phyloP scores from a whole-genome alignment of 345 rosid genomes.

The Salix suchowensis region DNA sequence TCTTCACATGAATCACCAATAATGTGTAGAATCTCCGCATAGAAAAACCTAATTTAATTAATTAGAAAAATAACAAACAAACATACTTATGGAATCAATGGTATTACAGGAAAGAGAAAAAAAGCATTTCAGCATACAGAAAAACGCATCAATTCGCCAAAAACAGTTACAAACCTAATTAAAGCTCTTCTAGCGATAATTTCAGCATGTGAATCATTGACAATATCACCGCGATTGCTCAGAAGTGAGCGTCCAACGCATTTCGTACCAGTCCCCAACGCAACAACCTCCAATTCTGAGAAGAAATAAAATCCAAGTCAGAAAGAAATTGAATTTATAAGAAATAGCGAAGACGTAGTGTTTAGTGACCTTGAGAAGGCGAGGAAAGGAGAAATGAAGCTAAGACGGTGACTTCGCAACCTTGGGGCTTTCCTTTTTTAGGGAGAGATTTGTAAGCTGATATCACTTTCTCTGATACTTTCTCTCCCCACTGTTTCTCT shows the following conservation, averaged over 20 bases:
- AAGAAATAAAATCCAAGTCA: neutral
- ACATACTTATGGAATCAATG: no score
- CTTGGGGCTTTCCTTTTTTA: constrained; percentile 93
- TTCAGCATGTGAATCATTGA: constrained; percentile 91
- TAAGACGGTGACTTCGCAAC: constrained; percentile 73
- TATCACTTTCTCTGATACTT: constrained; percentile 50
- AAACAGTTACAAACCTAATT: constrained; percentile 37
- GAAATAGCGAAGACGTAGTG: neutral
- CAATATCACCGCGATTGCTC: constrained; percentile 68
- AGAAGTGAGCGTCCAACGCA: constrained; percentile 59
- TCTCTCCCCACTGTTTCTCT: constrained; percentile 42
- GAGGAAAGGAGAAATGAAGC: constrained; percentile 80
- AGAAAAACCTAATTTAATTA: constrained; percentile 53
- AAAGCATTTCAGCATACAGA: neutral
- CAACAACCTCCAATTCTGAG: constrained; percentile 60
- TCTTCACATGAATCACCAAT: constrained; percentile 5
- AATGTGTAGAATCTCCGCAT: constrained; percentile 52
- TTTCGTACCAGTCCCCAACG: constrained; percentile 87
- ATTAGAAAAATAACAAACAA: neutral
- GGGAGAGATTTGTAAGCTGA: constrained; percentile 54
- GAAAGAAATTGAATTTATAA: no score
- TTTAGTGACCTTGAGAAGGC: constrained; percentile 53
- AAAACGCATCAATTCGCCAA: neutral
- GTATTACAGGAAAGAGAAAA: no score
- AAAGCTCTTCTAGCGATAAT: constrained; percentile 76